phyloP scores from a whole-genome alignment of 306 rosid genomes.

The Carpinus viminea region DNA sequence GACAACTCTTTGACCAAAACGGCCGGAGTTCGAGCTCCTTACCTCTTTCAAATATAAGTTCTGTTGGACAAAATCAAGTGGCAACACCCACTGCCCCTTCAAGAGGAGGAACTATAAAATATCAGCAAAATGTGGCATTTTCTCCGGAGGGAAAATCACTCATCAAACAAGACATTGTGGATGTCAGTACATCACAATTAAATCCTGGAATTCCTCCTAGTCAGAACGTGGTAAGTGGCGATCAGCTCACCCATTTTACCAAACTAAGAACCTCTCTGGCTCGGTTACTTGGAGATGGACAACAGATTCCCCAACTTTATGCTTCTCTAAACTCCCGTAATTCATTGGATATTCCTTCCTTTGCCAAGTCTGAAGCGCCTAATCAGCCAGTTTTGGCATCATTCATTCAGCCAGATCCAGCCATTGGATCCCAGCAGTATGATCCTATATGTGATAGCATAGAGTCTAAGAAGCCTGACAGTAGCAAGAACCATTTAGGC shows the following conservation, averaged over 20 bases:
- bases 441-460: conserved; percentile 54
- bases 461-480: conserved; percentile 49
- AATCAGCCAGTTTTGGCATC: conserved; percentile 44
- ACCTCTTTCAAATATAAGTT: conserved; percentile 38
- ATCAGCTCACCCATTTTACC: conserved; percentile 59
- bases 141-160: conserved; percentile 47
- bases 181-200: conserved; percentile 48
- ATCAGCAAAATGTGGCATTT: conserved; percentile 41
- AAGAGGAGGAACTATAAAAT: conserved; percentile 42
- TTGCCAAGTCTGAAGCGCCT: conserved; percentile 49
- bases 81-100: conserved; percentile 50
- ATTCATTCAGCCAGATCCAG: conserved; percentile 45
- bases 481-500: conserved; percentile 34
- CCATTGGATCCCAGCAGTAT: conserved; percentile 44
- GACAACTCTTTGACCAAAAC: conserved; percentile 50
- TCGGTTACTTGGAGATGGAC: conserved; percentile 72
- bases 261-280: conserved; percentile 83
- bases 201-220: conserved; percentile 47
- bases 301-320: conserved; percentile 76
- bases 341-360: conserved; percentile 40
- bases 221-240: conserved; percentile 51
- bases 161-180: conserved; percentile 42
- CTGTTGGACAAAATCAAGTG: conserved; percentile 50
- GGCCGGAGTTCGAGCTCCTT: conserved; percentile 41
- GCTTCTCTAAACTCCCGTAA: conserved; percentile 65